phyloP scores from a whole-genome alignment of 352 stramenopile species.

The Plasmopara viticola region DNA sequence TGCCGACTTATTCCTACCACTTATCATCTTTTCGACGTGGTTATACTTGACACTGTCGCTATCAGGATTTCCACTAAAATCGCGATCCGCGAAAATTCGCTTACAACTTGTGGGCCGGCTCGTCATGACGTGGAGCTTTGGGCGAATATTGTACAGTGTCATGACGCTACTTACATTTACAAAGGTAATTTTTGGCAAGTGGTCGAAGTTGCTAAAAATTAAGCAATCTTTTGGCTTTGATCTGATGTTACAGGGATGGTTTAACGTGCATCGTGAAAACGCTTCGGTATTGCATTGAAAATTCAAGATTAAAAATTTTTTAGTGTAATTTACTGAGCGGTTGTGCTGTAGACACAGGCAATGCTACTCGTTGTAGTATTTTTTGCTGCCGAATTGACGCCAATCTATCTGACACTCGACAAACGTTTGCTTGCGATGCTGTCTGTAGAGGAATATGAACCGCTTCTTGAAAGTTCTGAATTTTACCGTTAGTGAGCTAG shows the following conservation, averaged over 20 bases:
- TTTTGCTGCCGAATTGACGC: conserved; percentile 65
- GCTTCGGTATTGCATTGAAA: conserved; percentile 37
- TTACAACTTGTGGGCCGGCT: conserved; percentile 53
- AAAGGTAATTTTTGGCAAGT: conserved; percentile 33
- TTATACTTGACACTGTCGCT: conserved; percentile 85
- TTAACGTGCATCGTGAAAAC: conserved; percentile 67
- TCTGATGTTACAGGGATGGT: conserved; percentile 55
- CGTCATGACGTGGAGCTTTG: conserved; percentile 78
- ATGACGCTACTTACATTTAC: conserved; percentile 86
- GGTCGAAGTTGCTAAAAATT: not conserved
- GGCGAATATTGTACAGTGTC: conserved; percentile 82
- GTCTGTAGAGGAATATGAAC: conserved; percentile 76
- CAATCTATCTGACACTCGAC: conserved; percentile 77
- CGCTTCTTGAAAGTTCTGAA: conserved; percentile 54
- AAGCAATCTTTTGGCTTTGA: not conserved
- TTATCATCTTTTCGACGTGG: conserved; percentile 87
- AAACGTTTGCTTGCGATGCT: conserved; percentile 68
- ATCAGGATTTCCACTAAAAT: conserved; percentile 85
- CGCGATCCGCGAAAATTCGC: conserved; percentile 43
- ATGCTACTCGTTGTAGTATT: conserved; percentile 82
- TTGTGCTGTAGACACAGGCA: conserved; percentile 49
- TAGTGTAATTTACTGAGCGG: not conserved
- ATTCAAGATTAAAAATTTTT: not conserved
- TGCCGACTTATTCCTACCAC: conserved; percentile 80
- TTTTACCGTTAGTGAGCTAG: conserved; percentile 39